Conservation (phyloP, 208 protist species). For the Crithidia thermophila region DNA sequence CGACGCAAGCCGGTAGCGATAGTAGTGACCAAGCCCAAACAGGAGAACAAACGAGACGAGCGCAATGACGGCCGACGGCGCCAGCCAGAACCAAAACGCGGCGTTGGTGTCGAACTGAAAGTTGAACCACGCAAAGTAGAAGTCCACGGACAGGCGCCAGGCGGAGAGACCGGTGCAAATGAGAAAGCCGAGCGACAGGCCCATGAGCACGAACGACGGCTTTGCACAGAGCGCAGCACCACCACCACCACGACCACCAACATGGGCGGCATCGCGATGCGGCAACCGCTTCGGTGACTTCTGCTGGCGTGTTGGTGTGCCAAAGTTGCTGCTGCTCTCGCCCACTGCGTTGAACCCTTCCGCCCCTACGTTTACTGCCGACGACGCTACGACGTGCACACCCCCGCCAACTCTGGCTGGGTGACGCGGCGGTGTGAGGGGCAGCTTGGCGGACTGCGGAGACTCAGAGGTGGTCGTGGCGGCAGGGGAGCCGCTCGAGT, state of each 20-base stretch:
- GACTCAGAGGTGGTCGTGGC: too few relatives aligned
- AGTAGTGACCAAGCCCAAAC: constrained; percentile 4
- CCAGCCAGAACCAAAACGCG: constrained; percentile 18
- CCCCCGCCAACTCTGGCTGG: too few relatives aligned
- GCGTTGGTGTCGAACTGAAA: constrained; percentile 10
- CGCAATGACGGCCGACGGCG: constrained; percentile 2
- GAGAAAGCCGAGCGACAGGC: constrained; percentile 20
- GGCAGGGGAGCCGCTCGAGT: too few relatives aligned
- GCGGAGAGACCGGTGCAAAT: constrained; percentile 12
- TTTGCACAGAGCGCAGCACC: not conserved
- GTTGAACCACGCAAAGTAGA: constrained; percentile 25
- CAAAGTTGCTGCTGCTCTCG: too few relatives aligned
- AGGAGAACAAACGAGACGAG: not conserved
- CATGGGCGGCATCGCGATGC: too few relatives aligned
- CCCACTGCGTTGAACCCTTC: too few relatives aligned
- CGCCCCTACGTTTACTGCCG: too few relatives aligned
- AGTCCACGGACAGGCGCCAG: constrained; percentile 30
- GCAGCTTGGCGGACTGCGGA: too few relatives aligned
- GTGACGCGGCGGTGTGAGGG: too few relatives aligned
- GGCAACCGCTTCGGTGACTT: too few relatives aligned
- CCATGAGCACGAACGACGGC: constrained; percentile 16
- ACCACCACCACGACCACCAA: not conserved
- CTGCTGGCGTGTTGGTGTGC: too few relatives aligned
- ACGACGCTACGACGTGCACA: too few relatives aligned
- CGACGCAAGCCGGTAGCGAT: constrained; percentile 1